Base-by-base conservation (phyloP, 768 basidiomycete genomes). In the Suillus weaverae region DNA sequence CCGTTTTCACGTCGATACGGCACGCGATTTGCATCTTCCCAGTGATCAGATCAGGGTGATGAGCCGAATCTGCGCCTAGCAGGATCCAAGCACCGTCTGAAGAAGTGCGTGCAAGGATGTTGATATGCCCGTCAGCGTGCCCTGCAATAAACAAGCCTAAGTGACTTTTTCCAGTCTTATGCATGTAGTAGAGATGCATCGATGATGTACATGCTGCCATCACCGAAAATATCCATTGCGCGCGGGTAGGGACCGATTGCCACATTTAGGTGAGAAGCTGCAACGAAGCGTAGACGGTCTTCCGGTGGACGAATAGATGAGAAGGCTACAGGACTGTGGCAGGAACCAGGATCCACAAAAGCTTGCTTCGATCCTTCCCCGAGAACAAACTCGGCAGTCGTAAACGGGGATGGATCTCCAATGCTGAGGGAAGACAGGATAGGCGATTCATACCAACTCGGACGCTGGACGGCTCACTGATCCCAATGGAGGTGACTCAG, bases 401-500 rank as follows among this genome's bases (percentile, higher is more conserved):
- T 70, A 70, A 85, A 86, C 0, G 75, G 77, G 3, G 67, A 60
- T 10, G 79, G 72, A 67, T 86, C 75, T 7, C 85, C 85, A 54
- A 81, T 74, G 71, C 76, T 72, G 69, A 84, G 83, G 64, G 77
- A 84, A 69, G 85, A 14, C n/a, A 18, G 8, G 22, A 26, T 82
- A 77, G 18, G 69, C 68, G 2, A 83, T 79, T 10, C 71, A 70
- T 6, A 80, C 26, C 0, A 83, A 81, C 38, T 85, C 84, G 60
- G 80, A 79, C 11, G 56, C 69, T 22, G 76, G 10, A 82, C 80
- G 33, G 81, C 81, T 8, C 43, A 70, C 67, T 76, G 73, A 69
- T 86, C 85, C 67, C 79, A 86, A 70, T 87, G 85, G 51, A 81
- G 69, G 68, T 86, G 86, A 16, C 81, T 83, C 22, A 85, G 62